Evolutionary conservation across 306 rosid genomes (phyloP).

Genomic region (Potentilla sterilis): DNA sequence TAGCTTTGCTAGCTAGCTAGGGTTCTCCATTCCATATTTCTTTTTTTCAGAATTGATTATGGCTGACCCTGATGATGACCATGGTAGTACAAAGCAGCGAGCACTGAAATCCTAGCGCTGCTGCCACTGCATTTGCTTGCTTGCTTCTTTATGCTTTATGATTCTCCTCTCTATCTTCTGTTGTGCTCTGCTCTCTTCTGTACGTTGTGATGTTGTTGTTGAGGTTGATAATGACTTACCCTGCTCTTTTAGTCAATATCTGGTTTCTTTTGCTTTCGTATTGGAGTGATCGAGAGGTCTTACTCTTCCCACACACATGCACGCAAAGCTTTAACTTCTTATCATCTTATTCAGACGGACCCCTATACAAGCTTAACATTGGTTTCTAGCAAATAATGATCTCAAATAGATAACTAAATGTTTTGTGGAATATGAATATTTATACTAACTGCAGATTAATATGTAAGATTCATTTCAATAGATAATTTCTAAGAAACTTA

Average conservation of each 20-base stretch:
- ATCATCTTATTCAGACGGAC: not conserved
- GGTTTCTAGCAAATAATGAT: not conserved
- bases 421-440: not conserved
- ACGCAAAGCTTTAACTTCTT: slow-evolving; percentile 2
- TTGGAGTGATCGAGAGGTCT: not conserved
- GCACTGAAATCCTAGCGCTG: slow-evolving; percentile 28
- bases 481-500: not conserved
- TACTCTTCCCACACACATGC: not conserved
- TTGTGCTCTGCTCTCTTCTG: not conserved
- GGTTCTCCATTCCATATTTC: slow-evolving; percentile 1
- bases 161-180: not conserved
- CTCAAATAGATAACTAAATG: not conserved
- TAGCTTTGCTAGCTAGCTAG: slow-evolving; percentile 2
- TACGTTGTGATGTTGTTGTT: not conserved
- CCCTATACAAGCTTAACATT: not conserved
- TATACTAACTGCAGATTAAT: not conserved
- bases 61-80: not conserved
- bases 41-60: not conserved
- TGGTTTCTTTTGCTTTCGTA: slow-evolving; percentile 9
- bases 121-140: not conserved
- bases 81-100: not conserved
- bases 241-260: slow-evolving; percentile 12
- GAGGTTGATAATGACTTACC: not conserved
- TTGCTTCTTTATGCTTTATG: slow-evolving; percentile 10
- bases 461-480: not conserved